A percentile compares a stretch with the other conserved stretches of the same genome.
phyloP scores from a whole-genome alignment of 2,329 filamentous ascomycete species.

The Rosellinia necatrix region DNA sequence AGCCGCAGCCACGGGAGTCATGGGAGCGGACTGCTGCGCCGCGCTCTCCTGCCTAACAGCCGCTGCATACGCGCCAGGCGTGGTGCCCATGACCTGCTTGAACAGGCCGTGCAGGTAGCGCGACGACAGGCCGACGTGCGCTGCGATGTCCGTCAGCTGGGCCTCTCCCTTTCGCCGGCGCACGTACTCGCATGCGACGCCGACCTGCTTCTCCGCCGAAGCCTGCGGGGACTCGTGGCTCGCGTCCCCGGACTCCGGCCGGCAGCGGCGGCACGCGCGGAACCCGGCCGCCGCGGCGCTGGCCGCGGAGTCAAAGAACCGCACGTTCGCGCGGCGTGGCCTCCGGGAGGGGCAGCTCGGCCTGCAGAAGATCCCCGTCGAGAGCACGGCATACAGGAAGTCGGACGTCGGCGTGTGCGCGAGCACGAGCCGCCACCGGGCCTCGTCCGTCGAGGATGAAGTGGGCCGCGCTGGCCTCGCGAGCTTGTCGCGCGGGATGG shows the following conservation, averaged over 20 bases:
- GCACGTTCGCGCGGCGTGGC: conserved; percentile 63
- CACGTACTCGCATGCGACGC: conserved; percentile 19
- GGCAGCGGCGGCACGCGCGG: conserved; percentile 32
- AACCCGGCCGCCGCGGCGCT: conserved; percentile 49
- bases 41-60: conserved; percentile 9
- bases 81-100: conserved; percentile 24
- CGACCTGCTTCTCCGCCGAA: conserved; percentile 16
- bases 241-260: conserved; percentile 21
- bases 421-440: conserved; percentile 24
- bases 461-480: not conserved
- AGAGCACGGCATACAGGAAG: conserved; percentile 51
- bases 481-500: conserved; percentile 19
- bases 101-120: conserved; percentile 29
- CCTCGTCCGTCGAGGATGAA: conserved; percentile 14
- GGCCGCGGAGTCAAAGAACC: conserved; percentile 53
- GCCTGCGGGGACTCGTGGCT: conserved; percentile 13
- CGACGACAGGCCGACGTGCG: conserved; percentile 25
- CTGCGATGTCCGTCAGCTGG: conserved; percentile 19
- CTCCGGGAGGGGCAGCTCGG: conserved; percentile 65
- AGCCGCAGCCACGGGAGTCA: not conserved
- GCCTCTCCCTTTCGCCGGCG: conserved; percentile 18
- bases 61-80: conserved; percentile 25
- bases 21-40: not conserved
- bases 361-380: conserved; percentile 61
- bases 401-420: conserved; percentile 18